Base-by-base conservation (phyloP, 805 yeast species). In the Starmerella bombicola region DNA sequence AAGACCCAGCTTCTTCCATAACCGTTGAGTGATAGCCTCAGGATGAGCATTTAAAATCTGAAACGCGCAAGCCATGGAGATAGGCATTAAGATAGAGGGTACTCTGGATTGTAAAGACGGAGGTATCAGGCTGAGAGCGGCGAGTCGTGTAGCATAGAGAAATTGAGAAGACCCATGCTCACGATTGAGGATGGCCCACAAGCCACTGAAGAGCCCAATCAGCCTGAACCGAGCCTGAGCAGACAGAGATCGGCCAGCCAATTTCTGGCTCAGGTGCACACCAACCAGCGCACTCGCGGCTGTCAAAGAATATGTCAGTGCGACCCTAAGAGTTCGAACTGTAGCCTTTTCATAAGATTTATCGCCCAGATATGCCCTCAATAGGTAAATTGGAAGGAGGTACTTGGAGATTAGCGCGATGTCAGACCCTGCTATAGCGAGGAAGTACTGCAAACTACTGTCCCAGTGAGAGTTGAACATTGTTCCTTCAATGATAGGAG, bases 171-270 rank as follows among this genome's bases (percentile, higher is more conserved):
- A 51, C 42, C 62, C 63, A 30, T 47, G 44, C 32, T 51, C 52
- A 36, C 54, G 60, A 46, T 59, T 64, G 19, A 61, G 33, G 22
- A 58, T 51, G 2, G 66, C 63, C 66, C 66, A 63, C 34, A 63
- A 52, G 3, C 69, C 69, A n/a, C 65, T 59, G 31, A 60, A 40
- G 44, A 61, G 56, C n/a, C 67, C 69, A 41, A 64, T 60, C 28
- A 63, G 31, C 20, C 61, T 47, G 54, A 58, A 59, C n/a, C 69
- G 60, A n/a, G 35, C n/a, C 15, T 47, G 42, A 15, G 45, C 46
- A 39, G 65, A 57, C 36, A 52, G 36, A 28, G 59, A 40, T 41
- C 52, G 50, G 19, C 61, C 57, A 17, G 64, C 47, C 38, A 62
- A 12, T 38, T 43, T 40, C 43, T 63, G 65, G 22, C 57, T 47